Base-by-base conservation (phyloP, 163 green algal species). In the Smithsoniella earleae region DNA sequence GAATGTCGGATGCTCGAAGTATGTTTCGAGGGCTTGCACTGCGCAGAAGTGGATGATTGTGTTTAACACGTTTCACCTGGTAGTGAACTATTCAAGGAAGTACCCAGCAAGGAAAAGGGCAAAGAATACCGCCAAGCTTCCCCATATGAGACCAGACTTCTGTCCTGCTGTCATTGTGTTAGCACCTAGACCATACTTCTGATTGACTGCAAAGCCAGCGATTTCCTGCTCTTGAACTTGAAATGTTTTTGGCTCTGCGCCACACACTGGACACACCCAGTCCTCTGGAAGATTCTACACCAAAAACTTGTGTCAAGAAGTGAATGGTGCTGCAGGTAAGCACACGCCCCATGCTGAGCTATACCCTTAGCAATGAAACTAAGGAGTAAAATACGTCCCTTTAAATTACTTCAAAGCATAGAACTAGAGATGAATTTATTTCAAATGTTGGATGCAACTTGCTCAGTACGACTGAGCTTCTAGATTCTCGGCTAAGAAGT, bases 191-290 rank as follows among this genome's bases (percentile, higher is more conserved):
- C 94, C 94, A 72, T 98, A 98, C 5, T 78, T 76, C 79, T 97
- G 91, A 84, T 98, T 98, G 75, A 95, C 86, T 10, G 88, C 91
- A 82, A 98, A 98, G 18, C 93, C 93, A 0, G 93, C 93, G 18
- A 98, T 79, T 25, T 89, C 82, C 44, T 77, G 78, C 18, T 54
- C 49, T 34, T 73, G 45, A 0, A 75, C 65, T 73, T 90, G 69
- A 77, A 98, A 98, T 34, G 84, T 81, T 10, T 36, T 54, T 81
- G 93, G 92, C 5, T 77, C 75, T 2, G 91, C 86, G 27, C 89
- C 87, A 76, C 93, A 98, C 13, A 92, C 86, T 20, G 93, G 93
- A 76, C 94, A 98, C 27, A 82, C 66, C 82, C 94, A 98, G 66
- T 98, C 94, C 0, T 86, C 83, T 2, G 93, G 94, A 34, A 97